Percentiles rank a stretch among this genome's conserved stretches.
These are phyloP conservation scores for Metschnikowia matae DNA, from an alignment of 805 yeast genomes.

Conservation along the genomic window DNA sequence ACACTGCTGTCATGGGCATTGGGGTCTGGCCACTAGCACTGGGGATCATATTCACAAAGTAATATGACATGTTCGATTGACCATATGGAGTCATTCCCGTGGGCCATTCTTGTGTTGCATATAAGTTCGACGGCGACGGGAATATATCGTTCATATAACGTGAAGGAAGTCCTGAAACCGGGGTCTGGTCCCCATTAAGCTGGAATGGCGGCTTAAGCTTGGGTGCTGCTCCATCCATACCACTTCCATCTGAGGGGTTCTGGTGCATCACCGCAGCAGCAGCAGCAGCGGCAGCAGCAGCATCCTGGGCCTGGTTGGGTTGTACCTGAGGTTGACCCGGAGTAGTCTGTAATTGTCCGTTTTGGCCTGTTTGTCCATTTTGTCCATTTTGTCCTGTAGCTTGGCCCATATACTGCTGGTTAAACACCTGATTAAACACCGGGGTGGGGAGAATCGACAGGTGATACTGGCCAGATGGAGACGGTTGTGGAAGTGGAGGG, in stretches of 20 bases:
- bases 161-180: conserved; percentile 67
- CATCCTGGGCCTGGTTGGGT: conserved; percentile 2
- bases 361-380: background rate
- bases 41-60: conserved; percentile 34
- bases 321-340: background rate
- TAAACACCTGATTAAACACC: conserved; percentile 24
- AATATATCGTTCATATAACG: conserved; percentile 68
- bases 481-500: conserved; percentile 29
- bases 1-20: conserved; percentile 13
- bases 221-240: conserved; percentile 8
- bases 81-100: conserved; percentile 38
- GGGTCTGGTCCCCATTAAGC: conserved; percentile 57
- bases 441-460: conserved; percentile 27
- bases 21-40: conserved; percentile 18
- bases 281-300: conserved; percentile 2
- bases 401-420: conserved; percentile 17
- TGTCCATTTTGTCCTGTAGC: background rate
- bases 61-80: conserved; percentile 29
- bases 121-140: conserved; percentile 78
- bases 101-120: conserved; percentile 50
- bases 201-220: conserved; percentile 17
- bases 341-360: background rate
- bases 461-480: conserved; percentile 21
- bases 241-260: background rate
- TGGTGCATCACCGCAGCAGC: conserved; percentile 2